These are phyloP conservation scores for Articulospora tetracladia DNA, from an alignment of 495 filamentous ascomycete genomes.

Conservation along the genomic window DNA sequence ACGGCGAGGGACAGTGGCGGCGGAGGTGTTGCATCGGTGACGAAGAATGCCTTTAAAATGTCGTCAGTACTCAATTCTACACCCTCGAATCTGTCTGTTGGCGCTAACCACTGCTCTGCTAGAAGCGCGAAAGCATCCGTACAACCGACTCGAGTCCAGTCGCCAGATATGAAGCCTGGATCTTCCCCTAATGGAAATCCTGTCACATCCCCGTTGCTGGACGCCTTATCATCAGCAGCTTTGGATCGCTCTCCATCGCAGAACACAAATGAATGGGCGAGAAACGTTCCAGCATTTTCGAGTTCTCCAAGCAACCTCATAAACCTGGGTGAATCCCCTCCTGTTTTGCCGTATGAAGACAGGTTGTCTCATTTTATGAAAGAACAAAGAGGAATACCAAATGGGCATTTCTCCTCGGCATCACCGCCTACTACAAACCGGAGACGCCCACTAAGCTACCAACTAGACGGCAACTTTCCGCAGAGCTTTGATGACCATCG, in stretches of 20 bases:
- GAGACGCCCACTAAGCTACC: conserved; percentile 47
- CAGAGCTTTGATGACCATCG: conserved; percentile 35
- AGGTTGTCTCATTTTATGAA: conserved; percentile 31
- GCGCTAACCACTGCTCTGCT: conserved; percentile 1
- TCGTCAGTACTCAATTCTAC: conserved; percentile 9
- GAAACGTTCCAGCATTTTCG: conserved; percentile 40
- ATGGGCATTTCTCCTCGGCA: conserved; percentile 33
- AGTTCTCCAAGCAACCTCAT: conserved; percentile 53
- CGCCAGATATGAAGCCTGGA: conserved; percentile 21
- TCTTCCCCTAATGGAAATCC: conserved; percentile 19
- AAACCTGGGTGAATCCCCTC: conserved; percentile 49
- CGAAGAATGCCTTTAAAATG: conserved; percentile 24
- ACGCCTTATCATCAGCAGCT: conserved; percentile 25
- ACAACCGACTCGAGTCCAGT: conserved; percentile 13
- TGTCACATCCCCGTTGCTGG: conserved; percentile 22
- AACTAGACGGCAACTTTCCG: conserved; percentile 42
- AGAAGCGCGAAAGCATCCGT: conserved; percentile 15
- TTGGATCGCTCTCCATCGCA: conserved; percentile 13
- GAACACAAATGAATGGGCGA: conserved; percentile 50
- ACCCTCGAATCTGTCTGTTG: not conserved
- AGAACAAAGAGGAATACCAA: conserved; percentile 30
- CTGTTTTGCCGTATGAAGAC: conserved; percentile 49
- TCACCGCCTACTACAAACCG: conserved; percentile 39
- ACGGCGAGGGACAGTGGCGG: conserved; percentile 24
- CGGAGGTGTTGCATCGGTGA: conserved; percentile 24